These are phyloP conservation scores for Scytalidium lignicola DNA, from an alignment of 2,329 filamentous ascomycete species.

Conservation along the genomic window DNA sequence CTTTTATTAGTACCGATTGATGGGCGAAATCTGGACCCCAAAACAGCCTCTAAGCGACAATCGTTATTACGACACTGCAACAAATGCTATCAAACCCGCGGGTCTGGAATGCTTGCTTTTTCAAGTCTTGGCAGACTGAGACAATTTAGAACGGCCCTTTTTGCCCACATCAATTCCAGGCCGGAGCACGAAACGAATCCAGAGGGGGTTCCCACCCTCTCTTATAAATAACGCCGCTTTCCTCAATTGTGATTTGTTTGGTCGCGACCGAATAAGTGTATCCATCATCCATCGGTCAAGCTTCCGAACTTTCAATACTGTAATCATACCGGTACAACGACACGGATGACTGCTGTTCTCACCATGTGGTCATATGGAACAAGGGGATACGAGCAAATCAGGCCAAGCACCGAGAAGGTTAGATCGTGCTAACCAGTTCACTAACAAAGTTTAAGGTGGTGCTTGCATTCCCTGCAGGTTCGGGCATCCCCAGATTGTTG, in stretches of 20 bases:
- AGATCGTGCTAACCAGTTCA: not conserved
- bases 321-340: no score
- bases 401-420: not conserved
- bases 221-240: not conserved
- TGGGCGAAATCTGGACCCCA: not conserved
- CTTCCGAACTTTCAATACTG: not conserved
- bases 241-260: not conserved
- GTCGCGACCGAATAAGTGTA: not conserved
- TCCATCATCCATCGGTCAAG: not conserved
- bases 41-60: not conserved
- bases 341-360: no score
- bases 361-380: not conserved
- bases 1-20: no score
- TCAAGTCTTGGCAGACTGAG: no score
- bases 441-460: not conserved
- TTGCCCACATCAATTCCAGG: not conserved
- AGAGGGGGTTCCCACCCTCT: not conserved
- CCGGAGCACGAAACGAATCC: no score
- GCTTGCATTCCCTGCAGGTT: not conserved
- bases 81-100: not conserved
- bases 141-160: not conserved
- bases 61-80: not conserved
- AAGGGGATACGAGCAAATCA: not conserved
- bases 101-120: not conserved
- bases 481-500: not conserved